Evolutionary conservation across 768 basidiomycete species (phyloP).

Genomic region (Lentinula detonsa): DNA sequence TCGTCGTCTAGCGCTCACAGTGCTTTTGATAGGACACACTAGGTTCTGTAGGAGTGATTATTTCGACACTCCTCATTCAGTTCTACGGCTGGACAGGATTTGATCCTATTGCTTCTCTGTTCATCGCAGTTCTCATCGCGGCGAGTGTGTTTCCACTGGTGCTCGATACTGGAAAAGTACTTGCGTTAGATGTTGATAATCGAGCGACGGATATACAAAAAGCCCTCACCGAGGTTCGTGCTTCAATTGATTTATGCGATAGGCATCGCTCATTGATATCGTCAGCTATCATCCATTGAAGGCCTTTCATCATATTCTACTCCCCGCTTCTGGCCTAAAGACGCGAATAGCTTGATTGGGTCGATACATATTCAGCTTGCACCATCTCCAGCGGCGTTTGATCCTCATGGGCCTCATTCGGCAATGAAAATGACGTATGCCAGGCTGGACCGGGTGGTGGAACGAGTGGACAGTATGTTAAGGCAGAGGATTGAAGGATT

Average conservation of each 20-base stretch:
- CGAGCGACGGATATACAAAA: conserved; percentile 46
- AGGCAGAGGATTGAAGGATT: conserved; percentile 72
- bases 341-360: conserved; percentile 78
- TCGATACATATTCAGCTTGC: conserved; percentile 90
- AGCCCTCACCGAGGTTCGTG: conserved; percentile 59
- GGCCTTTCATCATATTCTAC: conserved; percentile 77
- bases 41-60: conserved; percentile 95
- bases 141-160: conserved; percentile 95
- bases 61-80: conserved; percentile 93
- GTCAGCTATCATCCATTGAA: conserved; percentile 66
- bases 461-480: conserved; percentile 68
- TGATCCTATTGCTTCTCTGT: conserved; percentile 95
- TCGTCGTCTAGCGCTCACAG: background rate
- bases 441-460: conserved; percentile 66
- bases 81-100: conserved; percentile 98
- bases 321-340: conserved; percentile 95
- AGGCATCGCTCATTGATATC: background rate
- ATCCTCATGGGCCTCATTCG: conserved; percentile 50
- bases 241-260: background rate
- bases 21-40: conserved; percentile 66
- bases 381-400: conserved; percentile 48
- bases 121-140: conserved; percentile 92
- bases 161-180: conserved; percentile 84
- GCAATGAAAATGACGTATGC: conserved; percentile 43
- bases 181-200: conserved; percentile 80